These are phyloP conservation scores for Hymenoscyphus salicellus DNA, from an alignment of 2,329 filamentous ascomycete species.

Conservation along the genomic window DNA sequence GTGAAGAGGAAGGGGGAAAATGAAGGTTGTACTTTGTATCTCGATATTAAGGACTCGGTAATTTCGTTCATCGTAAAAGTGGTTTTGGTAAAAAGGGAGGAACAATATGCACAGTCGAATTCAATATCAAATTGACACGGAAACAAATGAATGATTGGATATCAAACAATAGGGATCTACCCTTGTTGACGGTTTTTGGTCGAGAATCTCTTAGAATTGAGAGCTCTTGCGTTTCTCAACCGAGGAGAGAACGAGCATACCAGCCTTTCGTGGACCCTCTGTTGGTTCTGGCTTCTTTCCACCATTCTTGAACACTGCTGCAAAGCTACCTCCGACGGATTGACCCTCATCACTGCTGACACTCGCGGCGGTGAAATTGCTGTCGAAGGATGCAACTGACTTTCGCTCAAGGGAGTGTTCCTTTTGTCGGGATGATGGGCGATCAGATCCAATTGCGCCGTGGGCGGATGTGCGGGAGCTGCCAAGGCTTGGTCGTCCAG, in stretches of 20 bases:
- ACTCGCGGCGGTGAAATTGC: constrained; percentile 58
- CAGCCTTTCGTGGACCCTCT: constrained; percentile 66
- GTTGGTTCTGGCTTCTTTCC: constrained; percentile 54
- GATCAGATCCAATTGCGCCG: constrained; percentile 83
- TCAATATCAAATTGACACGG: constrained; percentile 39
- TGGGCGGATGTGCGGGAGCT: constrained; percentile 76
- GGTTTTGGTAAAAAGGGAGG: constrained; percentile 20
- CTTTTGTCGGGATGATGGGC: constrained; percentile 70
- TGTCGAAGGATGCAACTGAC: constrained; percentile 43
- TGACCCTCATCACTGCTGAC: constrained; percentile 60
- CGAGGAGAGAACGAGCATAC: constrained; percentile 82
- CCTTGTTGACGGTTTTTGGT: constrained; percentile 28
- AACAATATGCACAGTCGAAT: constrained; percentile 39
- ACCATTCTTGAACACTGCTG: constrained; percentile 63
- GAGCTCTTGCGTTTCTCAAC: constrained; percentile 85
- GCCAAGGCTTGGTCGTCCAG: constrained; percentile 64
- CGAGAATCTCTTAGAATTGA: constrained; percentile 47
- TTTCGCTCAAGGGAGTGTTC: constrained; percentile 53
- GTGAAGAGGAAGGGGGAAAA: constrained; percentile 19
- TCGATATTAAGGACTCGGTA: constrained; percentile 29
- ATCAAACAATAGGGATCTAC: constrained; percentile 35
- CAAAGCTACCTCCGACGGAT: constrained; percentile 60
- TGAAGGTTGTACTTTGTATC: constrained; percentile 25
- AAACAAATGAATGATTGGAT: constrained; percentile 33
- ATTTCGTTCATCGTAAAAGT: constrained; percentile 35